A percentile compares a stretch with the other conserved stretches of the same genome.
These are phyloP conservation scores for Termitomyces bulborhizus DNA, from an alignment of 768 basidiomycete genomes.

Conservation along the genomic window DNA sequence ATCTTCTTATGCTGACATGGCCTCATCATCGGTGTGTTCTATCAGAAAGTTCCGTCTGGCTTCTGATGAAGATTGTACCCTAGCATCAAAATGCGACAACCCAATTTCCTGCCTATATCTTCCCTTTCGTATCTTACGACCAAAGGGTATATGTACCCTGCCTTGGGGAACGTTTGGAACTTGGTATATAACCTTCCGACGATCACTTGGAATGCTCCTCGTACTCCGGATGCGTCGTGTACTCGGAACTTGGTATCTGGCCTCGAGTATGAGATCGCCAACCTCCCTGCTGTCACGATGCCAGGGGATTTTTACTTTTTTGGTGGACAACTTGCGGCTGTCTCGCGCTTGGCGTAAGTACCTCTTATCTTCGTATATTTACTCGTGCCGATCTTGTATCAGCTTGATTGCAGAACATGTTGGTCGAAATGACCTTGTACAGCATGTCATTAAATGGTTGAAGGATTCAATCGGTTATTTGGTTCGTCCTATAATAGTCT, in stretches of 20 bases:
- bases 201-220: slow-evolving; percentile 26
- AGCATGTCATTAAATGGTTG: slow-evolving; percentile 19
- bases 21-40: slow-evolving; percentile 26
- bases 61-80: background rate
- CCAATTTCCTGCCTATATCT: slow-evolving; percentile 19
- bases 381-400: background rate
- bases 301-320: slow-evolving; percentile 31
- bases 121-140: slow-evolving; percentile 25
- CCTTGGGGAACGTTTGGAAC: slow-evolving; percentile 25
- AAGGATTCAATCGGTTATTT: slow-evolving; percentile 20
- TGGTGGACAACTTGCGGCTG: slow-evolving; percentile 21
- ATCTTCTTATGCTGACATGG: slow-evolving; percentile 28
- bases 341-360: slow-evolving; percentile 24
- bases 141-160: slow-evolving; percentile 28
- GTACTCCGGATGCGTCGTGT: slow-evolving; percentile 25
- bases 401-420: slow-evolving; percentile 27
- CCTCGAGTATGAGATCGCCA: slow-evolving; percentile 41
- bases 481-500: slow-evolving; percentile 11
- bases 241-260: slow-evolving; percentile 21
- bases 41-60: background rate
- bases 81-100: slow-evolving; percentile 17
- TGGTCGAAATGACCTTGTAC: slow-evolving; percentile 24
- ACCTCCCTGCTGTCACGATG: slow-evolving; percentile 39
- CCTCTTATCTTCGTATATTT: background rate
- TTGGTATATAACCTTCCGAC: slow-evolving; percentile 24